These are phyloP conservation scores for Penicillium sp. DNA, from an alignment of 2,329 filamentous ascomycete species.

Conservation along the genomic window DNA sequence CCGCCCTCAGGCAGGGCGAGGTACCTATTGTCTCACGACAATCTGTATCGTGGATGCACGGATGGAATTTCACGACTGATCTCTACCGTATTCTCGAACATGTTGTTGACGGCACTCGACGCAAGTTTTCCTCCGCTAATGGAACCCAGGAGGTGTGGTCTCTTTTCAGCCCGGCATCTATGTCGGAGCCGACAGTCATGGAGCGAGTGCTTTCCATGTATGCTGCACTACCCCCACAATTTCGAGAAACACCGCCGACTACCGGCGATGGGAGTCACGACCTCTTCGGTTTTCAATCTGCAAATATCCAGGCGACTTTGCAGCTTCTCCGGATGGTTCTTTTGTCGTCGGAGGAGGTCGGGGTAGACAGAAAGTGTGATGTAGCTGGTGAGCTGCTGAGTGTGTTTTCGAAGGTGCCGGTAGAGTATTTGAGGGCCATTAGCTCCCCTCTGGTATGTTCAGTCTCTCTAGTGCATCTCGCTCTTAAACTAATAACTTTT, in stretches of 20 bases:
- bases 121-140: constrained; percentile 24
- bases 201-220: constrained; percentile 27
- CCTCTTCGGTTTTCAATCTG: constrained; percentile 51
- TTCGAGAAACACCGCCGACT: constrained; percentile 27
- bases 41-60: constrained; percentile 49
- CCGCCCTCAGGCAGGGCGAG: constrained; percentile 8
- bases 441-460: constrained; percentile 44
- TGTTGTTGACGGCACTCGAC: constrained; percentile 32
- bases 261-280: constrained; percentile 36
- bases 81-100: constrained; percentile 59
- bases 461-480: neutral
- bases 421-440: constrained; percentile 49
- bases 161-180: constrained; percentile 20
- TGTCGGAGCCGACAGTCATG: constrained; percentile 27
- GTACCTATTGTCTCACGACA: constrained; percentile 11
- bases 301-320: constrained; percentile 51
- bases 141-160: constrained; percentile 26
- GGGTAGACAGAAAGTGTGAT: constrained; percentile 47
- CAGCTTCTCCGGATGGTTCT: constrained; percentile 52
- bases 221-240: constrained; percentile 23
- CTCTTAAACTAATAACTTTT: neutral
- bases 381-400: constrained; percentile 48
- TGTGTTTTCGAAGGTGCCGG: constrained; percentile 45
- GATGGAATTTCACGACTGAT: constrained; percentile 60
- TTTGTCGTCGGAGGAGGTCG: constrained; percentile 37